Evolutionary conservation across 371 early-diverging fungal species (phyloP), one percentile per base, ranked within the genome.

Genomic region (Apophysomyces ossiformis): DNA sequence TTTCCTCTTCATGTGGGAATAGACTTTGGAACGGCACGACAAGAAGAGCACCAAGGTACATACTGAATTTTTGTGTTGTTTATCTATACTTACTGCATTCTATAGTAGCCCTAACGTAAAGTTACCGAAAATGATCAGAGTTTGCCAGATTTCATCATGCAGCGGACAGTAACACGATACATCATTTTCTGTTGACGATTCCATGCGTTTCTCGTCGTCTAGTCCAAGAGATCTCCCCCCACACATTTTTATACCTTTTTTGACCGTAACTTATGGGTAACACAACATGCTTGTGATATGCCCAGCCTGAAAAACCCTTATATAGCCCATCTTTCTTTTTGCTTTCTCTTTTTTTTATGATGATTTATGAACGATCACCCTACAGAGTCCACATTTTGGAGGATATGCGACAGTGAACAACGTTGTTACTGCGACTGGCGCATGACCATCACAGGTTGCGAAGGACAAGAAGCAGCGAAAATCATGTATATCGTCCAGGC

Each of bases 371-470:
- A 50, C 21, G 9, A 50, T 21, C 16, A 50, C 54, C 54, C 54
- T 50, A 50, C 54, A 16, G 54, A 50, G 21, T 18, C 54, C 16
- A 50, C 54, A 37, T 66, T 70, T 63, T 72, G 69, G 69, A 45
- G 65, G 43, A 39, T 68, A 46, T 69, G 69, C 43, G 69, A 72
- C 32, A 62, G 44, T 26, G 46, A 61, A 5, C 50, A 60, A 7
- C 36, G 37, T 35, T 70, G 71, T 36, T 64, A 70, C 37, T 70
- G 71, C 71, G 71, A 70, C 64, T 70, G 71, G 71, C 71, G 71
- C 16, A 47, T 70, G 4, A 70, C 71, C 3, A 60, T 69, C 13
- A 46, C 21, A 4, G 41, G 54, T 15, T 70, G 71, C 32, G 63
- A 66, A n/a, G 71, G 63, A 56, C 54, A 65, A 12, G 15, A 56